Evolutionary conservation across 176 grass and related monocot species (phyloP).

Genomic region (Typha latifolia): DNA sequence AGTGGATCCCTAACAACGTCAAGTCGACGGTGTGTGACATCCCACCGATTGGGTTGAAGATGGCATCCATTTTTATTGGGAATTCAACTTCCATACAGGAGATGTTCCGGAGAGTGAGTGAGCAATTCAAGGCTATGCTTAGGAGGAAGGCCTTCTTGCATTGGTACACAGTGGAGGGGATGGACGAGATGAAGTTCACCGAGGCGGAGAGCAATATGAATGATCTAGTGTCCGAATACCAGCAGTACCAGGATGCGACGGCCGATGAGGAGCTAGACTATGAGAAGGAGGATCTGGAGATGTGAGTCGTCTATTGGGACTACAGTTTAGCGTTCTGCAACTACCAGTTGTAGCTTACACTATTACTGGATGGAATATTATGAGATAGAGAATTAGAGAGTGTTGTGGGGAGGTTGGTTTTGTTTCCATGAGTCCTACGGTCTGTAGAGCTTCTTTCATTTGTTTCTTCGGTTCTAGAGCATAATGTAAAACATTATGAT

Average conservation of each 20-base stretch:
- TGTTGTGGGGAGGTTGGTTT: too few species aligned
- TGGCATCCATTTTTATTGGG: slow-evolving; percentile 61
- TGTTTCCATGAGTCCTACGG: too few species aligned
- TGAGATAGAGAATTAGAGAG: too few species aligned
- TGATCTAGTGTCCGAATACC: slow-evolving; percentile 88
- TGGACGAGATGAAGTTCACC: slow-evolving; percentile 98
- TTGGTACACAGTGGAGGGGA: slow-evolving; percentile 71
- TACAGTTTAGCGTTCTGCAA: too few species aligned
- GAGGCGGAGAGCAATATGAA: slow-evolving; percentile 99
- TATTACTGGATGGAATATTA: too few species aligned
- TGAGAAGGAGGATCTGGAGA: slow-evolving; percentile 43
- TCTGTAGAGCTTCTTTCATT: too few species aligned
- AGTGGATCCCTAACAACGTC: slow-evolving; percentile 74
- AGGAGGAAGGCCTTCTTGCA: slow-evolving; percentile 81
- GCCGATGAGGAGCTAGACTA: slow-evolving; percentile 48
- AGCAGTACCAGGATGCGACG: slow-evolving; percentile 95
- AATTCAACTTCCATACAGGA: slow-evolving; percentile 80
- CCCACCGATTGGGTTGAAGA: slow-evolving; percentile 32
- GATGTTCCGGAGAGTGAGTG: slow-evolving; percentile 74
- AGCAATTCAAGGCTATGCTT: slow-evolving; percentile 94
- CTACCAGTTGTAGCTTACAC: too few species aligned
- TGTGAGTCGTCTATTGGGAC: too few species aligned
- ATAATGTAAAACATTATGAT: too few species aligned
- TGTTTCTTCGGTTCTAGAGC: too few species aligned
- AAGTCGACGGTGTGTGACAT: slow-evolving; percentile 59